These are phyloP conservation scores for Daucus carota DNA, from an alignment of 129 eudicot species.

Conservation along the genomic window DNA sequence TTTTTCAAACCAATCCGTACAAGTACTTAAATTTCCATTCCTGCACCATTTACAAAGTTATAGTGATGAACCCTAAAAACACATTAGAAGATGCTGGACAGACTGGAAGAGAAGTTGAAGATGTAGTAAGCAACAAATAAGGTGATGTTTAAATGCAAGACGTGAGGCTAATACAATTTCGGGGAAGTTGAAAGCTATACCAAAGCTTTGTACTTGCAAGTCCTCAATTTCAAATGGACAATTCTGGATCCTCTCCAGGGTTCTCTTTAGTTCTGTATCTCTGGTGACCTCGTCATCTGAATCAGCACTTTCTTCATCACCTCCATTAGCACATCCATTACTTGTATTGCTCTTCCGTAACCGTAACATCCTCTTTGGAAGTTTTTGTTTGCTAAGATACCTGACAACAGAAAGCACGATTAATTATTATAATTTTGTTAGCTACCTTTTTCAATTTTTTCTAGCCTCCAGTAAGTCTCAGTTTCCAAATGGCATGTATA, in stretches of 20 bases:
- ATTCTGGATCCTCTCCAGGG: slow-evolving; percentile 31
- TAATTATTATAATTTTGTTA: not conserved
- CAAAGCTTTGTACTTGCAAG: slow-evolving; percentile 64
- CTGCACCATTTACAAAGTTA: not conserved
- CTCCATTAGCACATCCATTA: slow-evolving; percentile 25
- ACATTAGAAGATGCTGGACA: not conserved
- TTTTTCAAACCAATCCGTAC: too few relatives aligned
- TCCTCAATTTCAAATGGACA: slow-evolving; percentile 56
- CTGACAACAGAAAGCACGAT: slow-evolving; percentile 30
- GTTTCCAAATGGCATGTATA: not conserved
- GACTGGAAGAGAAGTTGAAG: not conserved
- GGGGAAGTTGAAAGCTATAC: slow-evolving; percentile 25
- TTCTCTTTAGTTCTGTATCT: slow-evolving; percentile 30
- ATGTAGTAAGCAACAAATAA: not conserved
- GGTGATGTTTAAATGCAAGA: not conserved
- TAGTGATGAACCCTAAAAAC: not conserved
- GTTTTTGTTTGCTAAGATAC: slow-evolving; percentile 81
- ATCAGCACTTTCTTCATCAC: slow-evolving; percentile 35
- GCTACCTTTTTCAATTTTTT: not conserved
- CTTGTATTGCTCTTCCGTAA: slow-evolving; percentile 45
- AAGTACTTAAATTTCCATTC: not conserved
- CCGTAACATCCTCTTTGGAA: slow-evolving; percentile 65
- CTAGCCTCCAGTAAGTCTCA: not conserved
- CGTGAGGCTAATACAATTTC: not conserved
- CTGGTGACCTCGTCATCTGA: slow-evolving; percentile 31